Evolutionary conservation across 192 early-diverging fungal species (phyloP), one percentile per base, ranked within the genome.

Genomic region (Coemansia sp.): DNA sequence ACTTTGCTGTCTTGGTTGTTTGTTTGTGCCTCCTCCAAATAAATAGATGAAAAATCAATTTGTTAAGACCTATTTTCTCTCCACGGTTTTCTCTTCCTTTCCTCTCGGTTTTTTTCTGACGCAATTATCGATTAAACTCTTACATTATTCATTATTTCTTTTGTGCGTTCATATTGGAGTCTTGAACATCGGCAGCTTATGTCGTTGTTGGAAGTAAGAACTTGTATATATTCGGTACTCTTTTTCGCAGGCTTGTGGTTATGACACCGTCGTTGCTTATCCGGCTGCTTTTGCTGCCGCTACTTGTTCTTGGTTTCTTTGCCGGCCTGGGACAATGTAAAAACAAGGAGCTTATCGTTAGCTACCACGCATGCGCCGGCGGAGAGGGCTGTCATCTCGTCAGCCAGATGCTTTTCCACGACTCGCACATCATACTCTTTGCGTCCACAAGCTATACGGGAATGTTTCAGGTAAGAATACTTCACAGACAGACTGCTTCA

Each of bases 341-440:
- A 18, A 26, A 58, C 11, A 71, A 70, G 58, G 79, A 82, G 57
- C 67, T 82, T 49, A 68, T 76, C 3, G 64, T 82, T 35, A 75
- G 79, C 67, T 76, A 82, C 66, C 79, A 67, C 12, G 34, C 62
- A 10, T 82, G 79, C 30, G 66, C 65, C 0, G 65, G 66, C 14
- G 79, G 79, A 1, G 53, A 82, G 62, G 79, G 79, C 33, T 82
- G 79, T 44, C 79, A 82, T 62, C 59, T 76, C 16, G 67, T 73
- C 36, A 63, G 67, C 35, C 71, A 82, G 53, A 63, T 60, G 43
- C 43, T 71, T 4, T 82, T 76, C 59, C 68, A 73, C 41, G 79
- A 76, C 64, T 73, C 73, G 18, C 79, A 82, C 52, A 64, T 82
- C 26, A 24, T 76, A 26, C 60, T 82, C 14, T 41, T 76, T 41